Conservation (phyloP, 148 eudicot genomes). For the Cornus suecica region DNA sequence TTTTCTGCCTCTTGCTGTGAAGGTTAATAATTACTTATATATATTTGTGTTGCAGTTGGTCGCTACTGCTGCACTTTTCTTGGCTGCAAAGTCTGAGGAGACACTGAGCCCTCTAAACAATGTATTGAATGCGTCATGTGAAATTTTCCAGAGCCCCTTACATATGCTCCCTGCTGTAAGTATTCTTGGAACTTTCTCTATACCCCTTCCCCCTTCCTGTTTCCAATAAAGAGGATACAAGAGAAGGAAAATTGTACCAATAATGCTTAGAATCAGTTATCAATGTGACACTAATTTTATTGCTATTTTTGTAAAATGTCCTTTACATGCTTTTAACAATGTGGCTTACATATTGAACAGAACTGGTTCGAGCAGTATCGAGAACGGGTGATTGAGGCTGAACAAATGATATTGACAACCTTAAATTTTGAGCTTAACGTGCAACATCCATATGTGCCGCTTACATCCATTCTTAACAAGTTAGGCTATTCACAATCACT, state of each 20-base stretch:
- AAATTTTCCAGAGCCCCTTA: conserved; percentile 72
- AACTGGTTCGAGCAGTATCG: conserved; percentile 94
- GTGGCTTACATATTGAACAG: conserved; percentile 32
- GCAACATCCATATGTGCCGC: conserved; percentile 88
- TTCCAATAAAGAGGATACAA: too few relatives aligned
- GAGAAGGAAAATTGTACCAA: neutral
- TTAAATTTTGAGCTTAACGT: conserved; percentile 88
- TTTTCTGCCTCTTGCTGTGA: too few relatives aligned
- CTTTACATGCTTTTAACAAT: conserved; percentile 3
- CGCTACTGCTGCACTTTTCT: conserved; percentile 90
- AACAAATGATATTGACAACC: conserved; percentile 83
- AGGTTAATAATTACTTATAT: neutral
- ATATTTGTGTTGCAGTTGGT: conserved; percentile 55
- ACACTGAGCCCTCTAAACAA: conserved; percentile 75
- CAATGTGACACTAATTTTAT: neutral
- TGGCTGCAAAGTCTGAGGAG: conserved; percentile 94
- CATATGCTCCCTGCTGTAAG: conserved; percentile 78
- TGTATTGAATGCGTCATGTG: conserved; percentile 77
- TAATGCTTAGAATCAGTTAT: neutral
- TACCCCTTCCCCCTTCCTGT: too few relatives aligned
- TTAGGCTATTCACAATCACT: conserved; percentile 78
- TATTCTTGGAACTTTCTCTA: neutral
- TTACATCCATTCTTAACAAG: conserved; percentile 77
- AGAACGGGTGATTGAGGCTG: conserved; percentile 81
- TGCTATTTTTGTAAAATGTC: neutral